Base-by-base conservation (phyloP, 2,329 filamentous ascomycete genomes). In the Remersonia thermophila region DNA sequence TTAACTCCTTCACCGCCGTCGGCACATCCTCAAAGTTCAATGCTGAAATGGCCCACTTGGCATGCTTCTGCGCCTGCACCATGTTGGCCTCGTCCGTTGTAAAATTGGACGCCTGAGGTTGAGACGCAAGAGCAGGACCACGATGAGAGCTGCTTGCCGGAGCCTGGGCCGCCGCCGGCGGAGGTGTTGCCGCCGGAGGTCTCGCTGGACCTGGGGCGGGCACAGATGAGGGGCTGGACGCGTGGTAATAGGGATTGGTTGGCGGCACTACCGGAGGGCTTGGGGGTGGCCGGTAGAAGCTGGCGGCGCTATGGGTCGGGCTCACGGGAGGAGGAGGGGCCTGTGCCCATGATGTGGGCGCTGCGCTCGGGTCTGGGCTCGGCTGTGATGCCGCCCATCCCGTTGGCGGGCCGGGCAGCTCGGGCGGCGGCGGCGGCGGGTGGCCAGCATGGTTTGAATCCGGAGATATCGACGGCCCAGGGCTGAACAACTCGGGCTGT, bases 31-130 rank as follows among this genome's bases (percentile, higher is more conserved):
- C 91, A 58, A 98, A 98, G 51, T 95, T 94, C 32, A 98, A 62
- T 0, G 91, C 91, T 9, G 87, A 95, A 29, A 96, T 93, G 0
- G 91, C 91, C 84, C 85, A 98, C 51, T 85, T 86, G 2, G 89
- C 87, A 61, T 96, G 91, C 55, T 96, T 98, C 56, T 94, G 86
- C 4, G 91, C 89, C 49, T 78, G 72, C 26, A 74, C 65, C 26
- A 95, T 80, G 0, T 80, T 67, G 40, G 69, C 63, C 45, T 86
- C 80, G 44, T 94, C 84, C 23, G 58, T 45, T 3, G 46, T 46
- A 16, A 51, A 51, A 11, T 36, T 38, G 13, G 35, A 40, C n/a
- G n/a, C n/a, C n/a, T n/a, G n/a, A 16, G 40, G 35, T 18, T 41
- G 42, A 4, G 38, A 34, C 6, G 50, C 5, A 5, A 9, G 20